Evolutionary conservation across 2,329 filamentous ascomycete genomes (phyloP).

Genomic region (Botrytis fabae): DNA sequence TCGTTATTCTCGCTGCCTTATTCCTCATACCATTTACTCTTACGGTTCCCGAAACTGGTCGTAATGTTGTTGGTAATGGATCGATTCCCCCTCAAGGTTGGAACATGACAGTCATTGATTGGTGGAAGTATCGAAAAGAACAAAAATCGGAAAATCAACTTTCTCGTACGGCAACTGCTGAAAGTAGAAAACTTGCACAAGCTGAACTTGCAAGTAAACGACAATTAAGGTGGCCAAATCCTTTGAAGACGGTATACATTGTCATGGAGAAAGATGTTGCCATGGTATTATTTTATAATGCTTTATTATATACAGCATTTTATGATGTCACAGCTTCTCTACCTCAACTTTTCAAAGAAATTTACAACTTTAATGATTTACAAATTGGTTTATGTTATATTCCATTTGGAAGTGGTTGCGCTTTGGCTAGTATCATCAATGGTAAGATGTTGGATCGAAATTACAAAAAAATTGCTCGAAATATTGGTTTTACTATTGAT

Average conservation of each 20-base stretch:
- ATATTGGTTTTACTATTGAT: slow-evolving; percentile 61
- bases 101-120: slow-evolving; percentile 59
- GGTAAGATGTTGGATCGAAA: slow-evolving; percentile 64
- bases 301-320: slow-evolving; percentile 57
- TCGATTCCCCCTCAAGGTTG: slow-evolving; percentile 57
- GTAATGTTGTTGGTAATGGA: slow-evolving; percentile 42
- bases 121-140: slow-evolving; percentile 38
- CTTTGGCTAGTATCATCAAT: slow-evolving; percentile 52
- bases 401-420: slow-evolving; percentile 52
- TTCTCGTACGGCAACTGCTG: slow-evolving; percentile 40
- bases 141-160: slow-evolving; percentile 32
- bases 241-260: slow-evolving; percentile 54
- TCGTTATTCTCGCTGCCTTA: slow-evolving; percentile 48
- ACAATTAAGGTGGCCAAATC: slow-evolving; percentile 56
- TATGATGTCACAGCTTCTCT: slow-evolving; percentile 54
- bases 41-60: slow-evolving; percentile 40
- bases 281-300: slow-evolving; percentile 53
- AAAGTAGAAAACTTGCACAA: slow-evolving; percentile 39
- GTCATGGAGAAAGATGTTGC: slow-evolving; percentile 59
- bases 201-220: slow-evolving; percentile 43
- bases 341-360: slow-evolving; percentile 46
- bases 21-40: slow-evolving; percentile 42
- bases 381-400: slow-evolving; percentile 41
- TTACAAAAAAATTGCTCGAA: slow-evolving; percentile 65
- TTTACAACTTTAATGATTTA: slow-evolving; percentile 40